Base-by-base conservation (phyloP, 2,329 filamentous ascomycete species). In the Dactylellina haptotyla region DNA sequence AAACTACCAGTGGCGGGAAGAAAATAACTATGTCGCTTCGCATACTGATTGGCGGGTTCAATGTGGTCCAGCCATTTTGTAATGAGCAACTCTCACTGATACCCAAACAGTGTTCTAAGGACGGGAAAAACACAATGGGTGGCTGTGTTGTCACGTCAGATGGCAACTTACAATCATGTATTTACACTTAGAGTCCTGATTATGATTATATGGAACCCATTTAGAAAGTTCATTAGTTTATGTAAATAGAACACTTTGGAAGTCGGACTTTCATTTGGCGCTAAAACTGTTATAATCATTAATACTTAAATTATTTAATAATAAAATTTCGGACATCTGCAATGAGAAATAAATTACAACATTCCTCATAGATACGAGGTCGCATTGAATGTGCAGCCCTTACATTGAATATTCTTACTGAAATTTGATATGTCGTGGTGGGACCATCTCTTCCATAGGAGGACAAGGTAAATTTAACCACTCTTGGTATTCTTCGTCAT, bases 11-110 rank as follows among this genome's bases (percentile, higher is more conserved):
- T 39, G 18, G 18, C 14, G 51, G 51, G 10, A 37, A 56, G 25
- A 16, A 25, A 10, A 3, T 20, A 4, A 56, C 51, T 5, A 18
- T 56, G 12, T 56, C 51, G 9, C 16, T 56, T 10, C 30, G 32
- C n/a, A 39, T 56, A 12, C 51, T 32, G 14, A 20, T 39, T n/a
- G 51, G 51, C 8, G 51, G 51, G 30, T 56, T 56, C 30, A 39
- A 37, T 56, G 51, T 56, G 14, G 23, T 12, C 8, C 28, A 18
- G 18, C 25, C 25, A n/a, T 39, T 20, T 20, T 56, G 51, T 39
- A 25, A 23, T 20, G 18, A 39, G 32, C 28, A 56, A 18, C 14
- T 56, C 8, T 37, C 18, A 4, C 3, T 20, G 1, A n/a, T 56
- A 4, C 51, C 51, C 9, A 23, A 37, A 10, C 16, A 39, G 18